These are phyloP conservation scores for Marasmius sp. DNA, from an alignment of 1,284 basidiomycete species.

Conservation along the genomic window DNA sequence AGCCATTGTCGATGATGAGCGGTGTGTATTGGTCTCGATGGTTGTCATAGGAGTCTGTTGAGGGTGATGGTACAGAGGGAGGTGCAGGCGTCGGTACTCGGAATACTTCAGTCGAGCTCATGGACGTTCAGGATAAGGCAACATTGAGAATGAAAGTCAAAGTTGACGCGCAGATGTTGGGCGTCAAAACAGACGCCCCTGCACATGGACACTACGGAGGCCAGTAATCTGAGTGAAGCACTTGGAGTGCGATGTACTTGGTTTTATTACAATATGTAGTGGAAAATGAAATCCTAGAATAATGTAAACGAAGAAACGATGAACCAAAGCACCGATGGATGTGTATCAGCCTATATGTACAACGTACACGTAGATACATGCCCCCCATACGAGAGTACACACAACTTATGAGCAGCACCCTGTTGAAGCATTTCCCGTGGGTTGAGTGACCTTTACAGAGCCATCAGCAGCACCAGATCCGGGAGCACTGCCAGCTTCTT, in stretches of 20 bases:
- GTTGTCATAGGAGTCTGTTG: slow-evolving; percentile 37
- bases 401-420: slow-evolving; percentile 60
- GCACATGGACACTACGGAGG: no score
- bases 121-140: not conserved
- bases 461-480: slow-evolving; percentile 47
- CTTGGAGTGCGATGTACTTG: not conserved
- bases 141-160: not conserved
- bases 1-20: slow-evolving; percentile 93
- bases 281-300: slow-evolving; percentile 4
- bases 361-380: slow-evolving; percentile 3
- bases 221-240: no score
- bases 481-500: slow-evolving; percentile 58
- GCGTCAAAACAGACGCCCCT: no score
- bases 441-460: slow-evolving; percentile 68
- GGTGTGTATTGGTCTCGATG: slow-evolving; percentile 52
- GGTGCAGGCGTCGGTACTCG: slow-evolving; percentile 28
- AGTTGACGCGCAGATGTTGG: not conserved
- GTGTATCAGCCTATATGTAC: slow-evolving; percentile 3
- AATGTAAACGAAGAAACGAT: not conserved
- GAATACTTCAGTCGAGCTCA: not conserved
- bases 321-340: slow-evolving; percentile 3
- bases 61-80: slow-evolving; percentile 30
- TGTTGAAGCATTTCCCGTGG: slow-evolving; percentile 38
- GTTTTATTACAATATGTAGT: slow-evolving; percentile 12
- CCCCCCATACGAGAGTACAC: not conserved